Percentiles rank a stretch among this genome's conserved stretches.
These are phyloP conservation scores for Penstemon barbatus DNA, from an alignment of 257 asterid genomes.

Conservation along the genomic window DNA sequence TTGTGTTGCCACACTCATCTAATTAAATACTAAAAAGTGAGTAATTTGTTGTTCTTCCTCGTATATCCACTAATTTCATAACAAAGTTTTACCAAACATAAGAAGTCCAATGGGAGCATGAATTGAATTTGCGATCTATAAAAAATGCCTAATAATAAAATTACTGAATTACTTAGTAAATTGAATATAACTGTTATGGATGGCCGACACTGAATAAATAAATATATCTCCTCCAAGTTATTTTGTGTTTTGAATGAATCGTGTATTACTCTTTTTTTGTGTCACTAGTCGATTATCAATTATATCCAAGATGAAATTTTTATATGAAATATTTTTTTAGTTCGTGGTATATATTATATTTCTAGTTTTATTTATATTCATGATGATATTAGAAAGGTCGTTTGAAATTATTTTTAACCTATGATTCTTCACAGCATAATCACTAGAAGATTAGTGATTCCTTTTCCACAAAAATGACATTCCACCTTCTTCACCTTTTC, in stretches of 20 bases:
- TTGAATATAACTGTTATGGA: too few species aligned
- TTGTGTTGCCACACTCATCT: neutral
- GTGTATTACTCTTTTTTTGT: too few species aligned
- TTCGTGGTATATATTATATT: too few species aligned
- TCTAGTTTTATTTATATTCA: neutral
- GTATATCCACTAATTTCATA: neutral
- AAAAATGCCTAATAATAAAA: too few species aligned
- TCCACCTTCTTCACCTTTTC: conserved; percentile 34
- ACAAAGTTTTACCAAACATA: neutral
- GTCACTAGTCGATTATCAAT: conserved; percentile 13
- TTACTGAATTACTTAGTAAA: too few species aligned
- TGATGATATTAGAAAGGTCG: neutral
- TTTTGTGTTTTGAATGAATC: too few species aligned
- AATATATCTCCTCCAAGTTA: too few species aligned
- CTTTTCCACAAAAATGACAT: conserved; percentile 34
- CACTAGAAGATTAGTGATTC: conserved; percentile 25
- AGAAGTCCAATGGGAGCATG: too few species aligned
- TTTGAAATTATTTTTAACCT: neutral
- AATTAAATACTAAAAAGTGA: neutral
- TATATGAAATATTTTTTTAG: neutral
- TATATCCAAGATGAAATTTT: neutral
- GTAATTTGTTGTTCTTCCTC: neutral
- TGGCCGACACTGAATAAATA: too few species aligned
- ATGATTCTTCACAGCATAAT: conserved; percentile 30
- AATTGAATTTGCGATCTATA: too few species aligned